phyloP scores from a whole-genome alignment of 106 monocot genomes.

The Dendrobium catenatum region DNA sequence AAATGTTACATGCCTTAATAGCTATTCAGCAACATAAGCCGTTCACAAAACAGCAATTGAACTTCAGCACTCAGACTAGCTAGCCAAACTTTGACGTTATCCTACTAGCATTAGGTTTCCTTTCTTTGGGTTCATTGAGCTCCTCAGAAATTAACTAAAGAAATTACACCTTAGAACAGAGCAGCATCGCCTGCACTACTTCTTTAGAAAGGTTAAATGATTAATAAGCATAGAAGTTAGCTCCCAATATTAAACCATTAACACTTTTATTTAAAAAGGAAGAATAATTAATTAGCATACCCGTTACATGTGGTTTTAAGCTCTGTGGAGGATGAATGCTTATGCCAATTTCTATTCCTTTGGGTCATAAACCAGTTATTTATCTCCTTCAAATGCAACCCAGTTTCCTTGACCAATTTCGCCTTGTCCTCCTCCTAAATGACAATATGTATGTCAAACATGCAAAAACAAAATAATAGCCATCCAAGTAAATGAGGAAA shows the following conservation, averaged over 20 bases:
- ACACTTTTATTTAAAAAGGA: not conserved
- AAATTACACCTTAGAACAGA: not conserved
- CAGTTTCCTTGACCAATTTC: not conserved
- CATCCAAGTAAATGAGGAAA: not conserved
- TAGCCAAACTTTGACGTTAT: not conserved
- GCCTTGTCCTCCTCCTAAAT: slow-evolving; percentile 10
- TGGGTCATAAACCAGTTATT: slow-evolving; percentile 6
- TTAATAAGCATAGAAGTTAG: not conserved
- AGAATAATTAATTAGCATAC: not conserved
- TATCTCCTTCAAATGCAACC: slow-evolving; percentile 7
- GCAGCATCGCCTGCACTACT: not conserved
- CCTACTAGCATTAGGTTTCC: not conserved
- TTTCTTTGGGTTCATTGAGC: not conserved
- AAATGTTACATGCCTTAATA: not conserved
- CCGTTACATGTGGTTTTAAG: slow-evolving; percentile 3
- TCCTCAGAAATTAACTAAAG: not conserved
- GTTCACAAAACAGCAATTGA: not conserved
- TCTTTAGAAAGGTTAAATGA: not conserved
- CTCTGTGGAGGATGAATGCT: not conserved
- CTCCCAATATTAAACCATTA: not conserved
- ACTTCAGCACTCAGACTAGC: not conserved
- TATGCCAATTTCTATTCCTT: slow-evolving; percentile 5
- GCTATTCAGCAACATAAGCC: not conserved
- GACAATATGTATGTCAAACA: not conserved
- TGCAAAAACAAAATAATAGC: not conserved